Evolutionary conservation across 768 basidiomycete genomes (phyloP), one percentile per base, ranked within the genome.

Genomic region (Rickenella mellea): DNA sequence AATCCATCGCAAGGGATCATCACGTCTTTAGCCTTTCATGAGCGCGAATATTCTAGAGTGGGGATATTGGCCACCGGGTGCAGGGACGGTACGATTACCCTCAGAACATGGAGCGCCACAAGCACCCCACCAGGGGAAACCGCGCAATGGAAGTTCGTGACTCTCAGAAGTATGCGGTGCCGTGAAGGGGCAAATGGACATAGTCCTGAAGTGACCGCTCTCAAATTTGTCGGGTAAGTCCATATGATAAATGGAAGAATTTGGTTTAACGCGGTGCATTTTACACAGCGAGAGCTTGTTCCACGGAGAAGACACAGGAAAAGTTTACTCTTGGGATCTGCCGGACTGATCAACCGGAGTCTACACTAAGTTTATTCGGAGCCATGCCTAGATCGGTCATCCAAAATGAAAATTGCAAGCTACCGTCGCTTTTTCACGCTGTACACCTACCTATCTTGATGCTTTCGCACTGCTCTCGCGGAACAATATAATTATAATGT

Each of bases 31-130:
- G 80, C 83, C 0, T 94, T 94, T 65, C 83, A 89, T 45, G 87
- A 93, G 54, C 76, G 92, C 26, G 92, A 94, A 53, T 94, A 86
- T 57, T 78, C 85, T 0, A 69, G 73, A 46, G 64, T 78, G 0
- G 86, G 86, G 4, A 68, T 90, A 4, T 69, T 96, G n/a, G 89
- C 88, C 0, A 81, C 81, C 1, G 88, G 87, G 3, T 74, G 79
- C 5, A 67, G 77, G 1, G 84, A 87, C 48, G 85, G 88, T 6
- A 71, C 78, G 2, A 80, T 91, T 41, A 76, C 76, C 0, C 63
- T 96, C n/a, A 69, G 85, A 46, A 86, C 90, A 1, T 91, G 91
- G 83, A 83, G 77, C 12, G 73, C 85, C 0, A 82, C 90, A 45
- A 75, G 76, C 10, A 83, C 86, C 0, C 77, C 74, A 0, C 65